Evolutionary conservation across 805 yeast species (phyloP).

Genomic region (Maudiozyma saulgeensis): DNA sequence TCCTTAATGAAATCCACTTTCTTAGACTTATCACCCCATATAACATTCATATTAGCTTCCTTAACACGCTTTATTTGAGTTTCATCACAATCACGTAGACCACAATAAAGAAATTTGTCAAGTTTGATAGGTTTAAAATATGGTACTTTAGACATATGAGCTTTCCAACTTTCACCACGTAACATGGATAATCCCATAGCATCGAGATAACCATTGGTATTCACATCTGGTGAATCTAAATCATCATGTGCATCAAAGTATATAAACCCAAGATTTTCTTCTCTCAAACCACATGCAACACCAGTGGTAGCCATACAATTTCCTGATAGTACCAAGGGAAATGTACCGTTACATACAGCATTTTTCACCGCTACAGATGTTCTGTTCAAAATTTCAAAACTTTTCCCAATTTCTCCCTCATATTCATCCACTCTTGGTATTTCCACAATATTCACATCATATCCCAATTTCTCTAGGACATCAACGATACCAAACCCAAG

Average conservation of each 20-base stretch:
- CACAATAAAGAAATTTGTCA: slow-evolving; percentile 1
- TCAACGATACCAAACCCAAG: neutral
- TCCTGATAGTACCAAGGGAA: neutral
- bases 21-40: neutral
- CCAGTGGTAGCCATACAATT: neutral
- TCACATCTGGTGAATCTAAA: neutral
- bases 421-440: neutral
- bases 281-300: neutral
- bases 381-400: slow-evolving; percentile 1
- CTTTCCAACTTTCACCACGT: slow-evolving; percentile 1
- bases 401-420: slow-evolving; percentile 1
- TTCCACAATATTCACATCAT: neutral
- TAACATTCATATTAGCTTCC: neutral
- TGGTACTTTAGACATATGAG: neutral
- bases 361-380: neutral
- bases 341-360: neutral
- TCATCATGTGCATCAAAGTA: slow-evolving; percentile 1
- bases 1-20: neutral
- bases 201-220: neutral
- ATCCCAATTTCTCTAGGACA: neutral
- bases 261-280: neutral
- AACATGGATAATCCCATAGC: neutral
- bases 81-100: neutral
- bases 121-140: neutral
- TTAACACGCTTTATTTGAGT: neutral